A percentile compares a stretch with the other conserved stretches of the same genome.
phyloP scores from a whole-genome alignment of 2,329 filamentous ascomycete genomes.

The Aspergillus sp. region DNA sequence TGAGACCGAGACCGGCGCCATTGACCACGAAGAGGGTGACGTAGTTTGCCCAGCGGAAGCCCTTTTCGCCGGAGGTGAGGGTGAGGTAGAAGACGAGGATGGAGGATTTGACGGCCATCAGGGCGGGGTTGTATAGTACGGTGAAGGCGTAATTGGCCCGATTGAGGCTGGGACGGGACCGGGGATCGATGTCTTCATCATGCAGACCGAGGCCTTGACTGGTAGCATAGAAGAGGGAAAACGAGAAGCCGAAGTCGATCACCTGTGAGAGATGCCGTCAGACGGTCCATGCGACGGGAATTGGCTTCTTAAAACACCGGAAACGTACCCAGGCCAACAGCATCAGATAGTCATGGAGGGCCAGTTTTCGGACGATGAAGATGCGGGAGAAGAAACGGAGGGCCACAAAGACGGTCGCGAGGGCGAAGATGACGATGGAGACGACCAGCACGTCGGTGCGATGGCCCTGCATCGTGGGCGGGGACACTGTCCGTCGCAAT shows the following conservation, averaged over 20 bases:
- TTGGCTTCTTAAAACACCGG: neutral
- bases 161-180: conserved; percentile 32
- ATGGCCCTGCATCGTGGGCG: conserved; percentile 31
- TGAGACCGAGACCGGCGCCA: conserved; percentile 71
- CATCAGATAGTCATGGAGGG: conserved; percentile 79
- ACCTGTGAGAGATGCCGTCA: conserved; percentile 23
- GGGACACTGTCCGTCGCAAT: neutral
- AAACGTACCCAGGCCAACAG: conserved; percentile 67
- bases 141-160: conserved; percentile 59
- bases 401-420: conserved; percentile 72
- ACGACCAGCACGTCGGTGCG: conserved; percentile 40
- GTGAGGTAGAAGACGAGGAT: conserved; percentile 87
- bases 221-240: conserved; percentile 46
- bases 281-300: neutral
- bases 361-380: conserved; percentile 68
- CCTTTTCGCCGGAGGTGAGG: conserved; percentile 72
- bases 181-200: conserved; percentile 32
- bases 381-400: conserved; percentile 71
- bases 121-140: conserved; percentile 71
- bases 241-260: conserved; percentile 46
- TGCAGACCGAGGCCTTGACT: conserved; percentile 44
- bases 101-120: conserved; percentile 92
- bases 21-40: conserved; percentile 75
- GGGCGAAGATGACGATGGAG: conserved; percentile 51
- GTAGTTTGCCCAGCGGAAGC: conserved; percentile 81